Base-by-base conservation (phyloP, 345 rosid species). In the Citrus cavaleriei region DNA sequence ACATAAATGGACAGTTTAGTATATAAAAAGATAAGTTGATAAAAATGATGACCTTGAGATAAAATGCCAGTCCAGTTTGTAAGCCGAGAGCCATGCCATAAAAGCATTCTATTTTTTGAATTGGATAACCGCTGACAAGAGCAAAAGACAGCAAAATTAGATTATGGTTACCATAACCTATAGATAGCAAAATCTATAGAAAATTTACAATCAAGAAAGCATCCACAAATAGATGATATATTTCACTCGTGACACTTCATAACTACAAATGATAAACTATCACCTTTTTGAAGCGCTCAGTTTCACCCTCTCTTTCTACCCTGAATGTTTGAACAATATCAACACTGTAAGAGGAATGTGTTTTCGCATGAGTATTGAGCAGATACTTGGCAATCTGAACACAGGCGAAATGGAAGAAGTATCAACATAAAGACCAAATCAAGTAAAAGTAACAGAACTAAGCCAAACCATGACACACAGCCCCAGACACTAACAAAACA, bases 51-150 rank as follows among this genome's bases (percentile, higher is more conserved):
- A 95, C 98, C 98, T 95, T 92, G 97, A 69, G 98, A 95, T 81
- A 95, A 87, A 81, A 95, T 92, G 78, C 98, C 98, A n/a, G 91
- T 85, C 98, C 98, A 95, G 85, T 95, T 95, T 77, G 97, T 81
- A 84, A 95, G 98, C 76, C 91, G 93, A 73, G 97, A 93, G 75
- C 98, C 98, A 84, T 95, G 98, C 98, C 98, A 95, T 37, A 95
- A 84, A 78, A 95, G 89, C 98, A 89, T 91, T 82, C 91, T 92
- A 78, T 95, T 95, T 75, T 86, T 79, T 8, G 82, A 82, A 58
- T 69, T 71, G 40, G 92, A 88, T 77, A 90, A 93, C 98, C 93
- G 88, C 68, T 71, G 73, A 76, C 51, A 80, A 61, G 61, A 68
- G 51, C 46, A 72, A 42, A 77, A 79, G 25, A 12, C 22, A 78